phyloP scores from a whole-genome alignment of 2,329 filamentous ascomycete species.

The Monosporascus cannonballus region DNA sequence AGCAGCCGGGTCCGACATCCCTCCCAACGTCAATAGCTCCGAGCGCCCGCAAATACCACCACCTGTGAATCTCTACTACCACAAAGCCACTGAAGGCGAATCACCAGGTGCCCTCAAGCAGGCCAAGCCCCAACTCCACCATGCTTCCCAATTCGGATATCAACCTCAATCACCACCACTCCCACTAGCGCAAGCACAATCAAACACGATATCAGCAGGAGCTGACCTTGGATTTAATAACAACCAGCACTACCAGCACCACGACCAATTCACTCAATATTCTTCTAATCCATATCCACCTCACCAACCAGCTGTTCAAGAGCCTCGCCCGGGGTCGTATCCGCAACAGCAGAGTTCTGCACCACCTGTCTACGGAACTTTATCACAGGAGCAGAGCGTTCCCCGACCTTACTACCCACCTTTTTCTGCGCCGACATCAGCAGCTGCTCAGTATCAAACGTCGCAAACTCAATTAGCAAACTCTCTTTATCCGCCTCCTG shows the following conservation, averaged over 20 bases:
- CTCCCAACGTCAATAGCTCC: constrained; percentile 16
- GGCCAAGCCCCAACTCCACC: constrained; percentile 14
- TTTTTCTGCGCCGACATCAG: constrained; percentile 16
- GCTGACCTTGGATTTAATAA: constrained; percentile 4
- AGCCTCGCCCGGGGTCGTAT: constrained; percentile 12
- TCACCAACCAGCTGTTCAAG: constrained; percentile 18
- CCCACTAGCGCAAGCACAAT: neutral
- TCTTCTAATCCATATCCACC: constrained; percentile 8
- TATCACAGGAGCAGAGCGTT: constrained; percentile 6
- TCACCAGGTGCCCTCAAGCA: constrained; percentile 14
- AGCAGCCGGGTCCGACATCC: constrained; percentile 32
- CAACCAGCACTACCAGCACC: constrained; percentile 15
- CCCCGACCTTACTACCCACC: constrained; percentile 18
- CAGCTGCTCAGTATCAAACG: constrained; percentile 9
- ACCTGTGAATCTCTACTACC: constrained; percentile 22
- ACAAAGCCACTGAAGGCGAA: constrained; percentile 3
- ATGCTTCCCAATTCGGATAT: constrained; percentile 19
- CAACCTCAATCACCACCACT: constrained; percentile 4
- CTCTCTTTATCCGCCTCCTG: neutral
- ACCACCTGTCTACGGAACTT: neutral
- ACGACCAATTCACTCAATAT: constrained; percentile 10
- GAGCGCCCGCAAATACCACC: constrained; percentile 18
- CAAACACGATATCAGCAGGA: neutral
- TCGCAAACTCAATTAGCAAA: constrained; percentile 6
- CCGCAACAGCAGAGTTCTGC: constrained; percentile 3